Conservation (phyloP, 495 filamentous ascomycete species). For the Aspergillus leporis region DNA sequence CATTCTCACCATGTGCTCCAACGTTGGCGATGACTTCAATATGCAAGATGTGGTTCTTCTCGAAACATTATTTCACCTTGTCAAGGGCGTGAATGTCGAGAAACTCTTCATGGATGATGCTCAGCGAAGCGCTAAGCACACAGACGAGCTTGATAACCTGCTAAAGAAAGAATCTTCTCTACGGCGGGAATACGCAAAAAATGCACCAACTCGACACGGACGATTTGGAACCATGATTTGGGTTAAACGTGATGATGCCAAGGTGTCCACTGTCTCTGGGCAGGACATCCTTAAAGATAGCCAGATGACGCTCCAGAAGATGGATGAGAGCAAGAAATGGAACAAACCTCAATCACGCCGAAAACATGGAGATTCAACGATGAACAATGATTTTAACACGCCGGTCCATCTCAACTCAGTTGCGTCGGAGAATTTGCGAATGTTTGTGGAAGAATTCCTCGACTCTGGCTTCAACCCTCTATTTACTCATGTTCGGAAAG, state of each 20-base stretch:
- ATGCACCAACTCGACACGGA: slow-evolving; percentile 85
- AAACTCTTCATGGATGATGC: slow-evolving; percentile 84
- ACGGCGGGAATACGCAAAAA: slow-evolving; percentile 72
- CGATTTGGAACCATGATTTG: slow-evolving; percentile 97
- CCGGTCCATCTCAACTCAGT: slow-evolving; percentile 63
- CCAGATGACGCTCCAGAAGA: slow-evolving; percentile 74
- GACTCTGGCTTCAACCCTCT: slow-evolving; percentile 96
- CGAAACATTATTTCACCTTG: slow-evolving; percentile 86
- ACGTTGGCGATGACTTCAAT: slow-evolving; percentile 89
- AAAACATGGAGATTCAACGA: slow-evolving; percentile 62
- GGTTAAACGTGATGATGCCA: slow-evolving; percentile 83
- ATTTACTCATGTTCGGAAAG: slow-evolving; percentile 80
- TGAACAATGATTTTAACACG: slow-evolving; percentile 72
- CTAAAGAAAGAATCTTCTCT: slow-evolving; percentile 79
- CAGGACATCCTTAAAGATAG: slow-evolving; percentile 77
- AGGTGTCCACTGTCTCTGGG: slow-evolving; percentile 81
- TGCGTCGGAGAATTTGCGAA: slow-evolving; percentile 70
- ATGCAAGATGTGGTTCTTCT: slow-evolving; percentile 82
- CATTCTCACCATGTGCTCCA: slow-evolving; percentile 81
- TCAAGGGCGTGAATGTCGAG: slow-evolving; percentile 85
- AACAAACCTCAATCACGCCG: slow-evolving; percentile 69
- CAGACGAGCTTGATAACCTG: slow-evolving; percentile 71
- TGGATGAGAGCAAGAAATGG: slow-evolving; percentile 91
- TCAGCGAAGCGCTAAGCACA: slow-evolving; percentile 62
- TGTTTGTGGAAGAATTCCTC: slow-evolving; percentile 90